A percentile compares a stretch with the other conserved stretches of the same genome.
Conservation (phyloP, 805 yeast species). For the Pichia phayaonensis region DNA sequence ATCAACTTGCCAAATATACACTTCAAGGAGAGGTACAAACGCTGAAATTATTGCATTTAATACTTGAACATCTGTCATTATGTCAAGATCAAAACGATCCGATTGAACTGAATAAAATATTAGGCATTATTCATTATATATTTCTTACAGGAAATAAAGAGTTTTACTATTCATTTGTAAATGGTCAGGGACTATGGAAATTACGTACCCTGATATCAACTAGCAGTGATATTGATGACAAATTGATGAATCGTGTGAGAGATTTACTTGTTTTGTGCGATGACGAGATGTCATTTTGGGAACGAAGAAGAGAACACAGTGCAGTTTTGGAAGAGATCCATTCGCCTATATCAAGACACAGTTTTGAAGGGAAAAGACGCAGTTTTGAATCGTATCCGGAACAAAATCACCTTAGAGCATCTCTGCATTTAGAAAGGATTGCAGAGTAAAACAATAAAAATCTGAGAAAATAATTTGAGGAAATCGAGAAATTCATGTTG, state of each 20-base stretch:
- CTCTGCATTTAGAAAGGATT: background rate
- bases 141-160: background rate
- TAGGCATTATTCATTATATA: background rate
- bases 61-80: background rate
- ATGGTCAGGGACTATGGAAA: background rate
- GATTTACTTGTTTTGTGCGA: background rate
- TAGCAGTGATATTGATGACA: background rate
- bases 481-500: background rate
- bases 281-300: background rate
- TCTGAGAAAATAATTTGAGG: background rate
- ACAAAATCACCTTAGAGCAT: background rate
- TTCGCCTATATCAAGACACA: constrained; percentile 1
- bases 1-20: background rate
- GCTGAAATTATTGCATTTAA: background rate
- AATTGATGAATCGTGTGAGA: background rate
- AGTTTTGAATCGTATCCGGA: background rate
- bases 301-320: background rate
- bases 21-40: background rate
- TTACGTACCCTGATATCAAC: background rate
- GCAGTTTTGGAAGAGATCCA: constrained; percentile 1
- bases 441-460: background rate
- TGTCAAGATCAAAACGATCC: background rate
- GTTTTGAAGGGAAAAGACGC: constrained; percentile 1
- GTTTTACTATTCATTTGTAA: background rate
- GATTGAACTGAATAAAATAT: background rate